These are phyloP conservation scores for Lagenaria siceraria DNA, from an alignment of 306 rosid genomes.

Conservation along the genomic window DNA sequence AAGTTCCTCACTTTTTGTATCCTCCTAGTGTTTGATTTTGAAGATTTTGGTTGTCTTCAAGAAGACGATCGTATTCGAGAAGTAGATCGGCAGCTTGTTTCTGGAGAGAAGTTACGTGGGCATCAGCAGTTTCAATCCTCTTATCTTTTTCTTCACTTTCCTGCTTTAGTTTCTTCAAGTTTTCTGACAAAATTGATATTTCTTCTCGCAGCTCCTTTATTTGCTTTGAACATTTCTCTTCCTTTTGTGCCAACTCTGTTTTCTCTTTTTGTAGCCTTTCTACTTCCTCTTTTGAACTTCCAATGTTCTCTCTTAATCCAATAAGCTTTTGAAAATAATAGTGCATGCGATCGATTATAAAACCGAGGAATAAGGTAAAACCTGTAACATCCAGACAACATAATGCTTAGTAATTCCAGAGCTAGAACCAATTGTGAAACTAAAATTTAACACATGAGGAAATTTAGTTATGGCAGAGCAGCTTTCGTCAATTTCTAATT, in stretches of 20 bases:
- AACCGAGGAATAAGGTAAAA: conserved; percentile 68
- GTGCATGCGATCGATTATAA: conserved; percentile 58
- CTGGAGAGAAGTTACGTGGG: conserved; percentile 61
- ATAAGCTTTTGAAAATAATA: conserved; percentile 53
- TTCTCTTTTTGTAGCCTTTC: conserved; percentile 47
- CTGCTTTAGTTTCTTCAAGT: conserved; percentile 49
- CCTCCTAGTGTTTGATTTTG: conserved; percentile 40
- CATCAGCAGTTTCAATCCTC: conserved; percentile 53
- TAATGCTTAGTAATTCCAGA: neutral
- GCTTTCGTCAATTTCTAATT: neutral
- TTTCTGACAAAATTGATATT: conserved; percentile 25
- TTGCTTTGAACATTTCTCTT: conserved; percentile 45
- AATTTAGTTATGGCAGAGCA: neutral
- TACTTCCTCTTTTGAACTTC: conserved; percentile 53
- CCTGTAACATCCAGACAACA: conserved; percentile 28
- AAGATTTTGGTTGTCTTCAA: conserved; percentile 79
- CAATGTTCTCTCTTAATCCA: conserved; percentile 30
- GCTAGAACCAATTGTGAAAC: neutral
- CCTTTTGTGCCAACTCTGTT: conserved; percentile 34
- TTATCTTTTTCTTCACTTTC: conserved; percentile 54
- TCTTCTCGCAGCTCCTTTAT: conserved; percentile 37
- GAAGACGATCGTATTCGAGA: conserved; percentile 65
- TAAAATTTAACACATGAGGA: neutral
- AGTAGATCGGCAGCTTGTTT: conserved; percentile 74
- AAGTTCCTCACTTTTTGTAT: conserved; percentile 22